A percentile compares a stretch with the other conserved stretches of the same genome.
These are phyloP conservation scores for Globisporangium radiosum DNA, from an alignment of 352 stramenopile genomes.

Conservation along the genomic window DNA sequence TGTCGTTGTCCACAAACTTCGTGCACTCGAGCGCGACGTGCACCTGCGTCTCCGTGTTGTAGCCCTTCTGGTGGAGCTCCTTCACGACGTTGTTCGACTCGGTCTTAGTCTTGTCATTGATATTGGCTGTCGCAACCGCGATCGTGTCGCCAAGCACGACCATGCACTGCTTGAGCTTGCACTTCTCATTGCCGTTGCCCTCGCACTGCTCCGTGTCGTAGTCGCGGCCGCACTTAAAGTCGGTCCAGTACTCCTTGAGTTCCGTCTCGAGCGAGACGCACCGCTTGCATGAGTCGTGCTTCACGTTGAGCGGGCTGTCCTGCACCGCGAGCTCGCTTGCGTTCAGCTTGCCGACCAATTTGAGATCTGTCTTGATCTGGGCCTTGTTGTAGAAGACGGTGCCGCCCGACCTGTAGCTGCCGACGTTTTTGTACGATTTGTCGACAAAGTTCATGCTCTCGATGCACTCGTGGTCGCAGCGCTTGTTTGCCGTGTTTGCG, in stretches of 20 bases:
- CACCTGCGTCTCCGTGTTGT: constrained; percentile 53
- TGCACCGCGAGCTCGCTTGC: too few species aligned
- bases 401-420: constrained; percentile 10
- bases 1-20: constrained; percentile 3
- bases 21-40: constrained; percentile 49
- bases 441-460: constrained; percentile 2
- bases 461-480: constrained; percentile 28
- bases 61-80: constrained; percentile 26
- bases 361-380: constrained; percentile 23
- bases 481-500: constrained; percentile 11
- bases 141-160: constrained; percentile 39
- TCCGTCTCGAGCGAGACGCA: constrained; percentile 39
- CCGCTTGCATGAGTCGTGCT: constrained; percentile 27
- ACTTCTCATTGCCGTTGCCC: constrained; percentile 22
- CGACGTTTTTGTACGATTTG: neutral
- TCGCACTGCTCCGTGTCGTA: constrained; percentile 41
- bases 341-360: neutral
- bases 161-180: constrained; percentile 46
- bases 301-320: too few species aligned
- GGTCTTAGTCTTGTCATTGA: constrained; percentile 16
- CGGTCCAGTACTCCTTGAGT: constrained; percentile 46
- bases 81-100: constrained; percentile 31
- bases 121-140: constrained; percentile 21
- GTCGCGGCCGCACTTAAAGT: constrained; percentile 51
- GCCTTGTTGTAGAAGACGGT: constrained; percentile 23